phyloP scores from a whole-genome alignment of 441 rosid species.

The Lepidium campestre region DNA sequence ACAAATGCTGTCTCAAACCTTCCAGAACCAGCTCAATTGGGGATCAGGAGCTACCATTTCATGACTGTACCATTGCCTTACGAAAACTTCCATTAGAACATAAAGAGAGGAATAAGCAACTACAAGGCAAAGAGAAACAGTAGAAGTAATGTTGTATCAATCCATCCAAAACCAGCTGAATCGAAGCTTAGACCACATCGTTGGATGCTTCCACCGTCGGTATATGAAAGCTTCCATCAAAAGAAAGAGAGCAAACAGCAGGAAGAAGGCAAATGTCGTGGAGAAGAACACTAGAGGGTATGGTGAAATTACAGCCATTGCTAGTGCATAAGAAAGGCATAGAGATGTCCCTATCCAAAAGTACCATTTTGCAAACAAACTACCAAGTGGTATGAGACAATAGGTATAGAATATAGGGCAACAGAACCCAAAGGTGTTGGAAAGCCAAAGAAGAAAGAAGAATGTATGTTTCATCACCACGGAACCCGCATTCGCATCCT shows the following conservation, averaged over 20 bases:
- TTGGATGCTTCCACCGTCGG: neutral
- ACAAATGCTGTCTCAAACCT: neutral
- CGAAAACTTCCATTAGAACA: neutral
- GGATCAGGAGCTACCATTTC: neutral
- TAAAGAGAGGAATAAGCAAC: neutral
- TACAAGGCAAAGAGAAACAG: slow-evolving; percentile 1
- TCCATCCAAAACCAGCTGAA: neutral
- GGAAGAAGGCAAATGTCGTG: neutral
- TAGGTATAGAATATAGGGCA: slow-evolving; percentile 13
- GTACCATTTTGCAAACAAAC: neutral
- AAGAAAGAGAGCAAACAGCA: neutral
- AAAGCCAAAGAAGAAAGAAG: slow-evolving; percentile 8
- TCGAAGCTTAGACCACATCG: neutral
- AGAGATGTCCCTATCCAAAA: neutral
- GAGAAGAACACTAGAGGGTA: neutral
- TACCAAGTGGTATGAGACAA: slow-evolving; percentile 11
- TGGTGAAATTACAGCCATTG: slow-evolving; percentile 20
- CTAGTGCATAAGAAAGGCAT: slow-evolving; percentile 16
- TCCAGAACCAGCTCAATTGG: neutral
- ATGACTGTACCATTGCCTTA: neutral
- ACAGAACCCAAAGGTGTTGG: slow-evolving; percentile 3
- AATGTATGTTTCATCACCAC: slow-evolving; percentile 10
- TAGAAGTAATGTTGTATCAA: neutral
- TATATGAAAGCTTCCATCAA: neutral
- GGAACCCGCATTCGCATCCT: neutral